Evolutionary conservation across 352 stramenopile species (phyloP).

Genomic region (Pythium sukuiense): DNA sequence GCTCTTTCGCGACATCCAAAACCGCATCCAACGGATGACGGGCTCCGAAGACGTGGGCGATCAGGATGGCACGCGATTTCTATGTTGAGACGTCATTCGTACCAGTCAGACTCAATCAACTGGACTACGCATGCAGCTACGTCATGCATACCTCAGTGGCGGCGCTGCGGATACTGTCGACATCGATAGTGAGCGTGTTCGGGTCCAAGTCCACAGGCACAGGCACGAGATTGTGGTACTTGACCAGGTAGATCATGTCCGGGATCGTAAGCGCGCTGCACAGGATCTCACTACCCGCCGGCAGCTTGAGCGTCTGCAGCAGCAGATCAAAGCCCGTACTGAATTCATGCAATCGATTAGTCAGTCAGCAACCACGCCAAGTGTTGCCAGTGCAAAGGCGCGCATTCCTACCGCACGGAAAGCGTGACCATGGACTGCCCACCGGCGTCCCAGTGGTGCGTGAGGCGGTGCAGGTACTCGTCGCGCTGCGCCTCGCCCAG

Average conservation of each 20-base stretch:
- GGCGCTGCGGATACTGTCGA: conserved; percentile 40
- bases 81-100: too few species aligned
- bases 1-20: conserved; percentile 48
- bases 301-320: conserved; percentile 73
- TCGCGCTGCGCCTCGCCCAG: conserved; percentile 57
- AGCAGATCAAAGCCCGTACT: conserved; percentile 85
- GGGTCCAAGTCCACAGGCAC: conserved; percentile 72
- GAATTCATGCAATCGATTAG: background rate
- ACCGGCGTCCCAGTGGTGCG: conserved; percentile 52
- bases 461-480: conserved; percentile 50
- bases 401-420: conserved; percentile 55
- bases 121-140: too few species aligned
- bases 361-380: background rate
- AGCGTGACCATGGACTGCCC: conserved; percentile 67
- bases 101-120: too few species aligned
- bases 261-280: conserved; percentile 85
- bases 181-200: conserved; percentile 60
- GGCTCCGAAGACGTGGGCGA: conserved; percentile 84
- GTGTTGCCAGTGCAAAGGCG: background rate
- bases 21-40: conserved; percentile 53
- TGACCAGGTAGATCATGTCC: conserved; percentile 82
- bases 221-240: conserved; percentile 71
- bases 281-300: conserved; percentile 63
- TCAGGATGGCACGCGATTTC: conserved; percentile 66
- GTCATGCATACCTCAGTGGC: conserved; percentile 42